Evolutionary conservation across 805 yeast species (phyloP).

Genomic region (Starmera caribaea): DNA sequence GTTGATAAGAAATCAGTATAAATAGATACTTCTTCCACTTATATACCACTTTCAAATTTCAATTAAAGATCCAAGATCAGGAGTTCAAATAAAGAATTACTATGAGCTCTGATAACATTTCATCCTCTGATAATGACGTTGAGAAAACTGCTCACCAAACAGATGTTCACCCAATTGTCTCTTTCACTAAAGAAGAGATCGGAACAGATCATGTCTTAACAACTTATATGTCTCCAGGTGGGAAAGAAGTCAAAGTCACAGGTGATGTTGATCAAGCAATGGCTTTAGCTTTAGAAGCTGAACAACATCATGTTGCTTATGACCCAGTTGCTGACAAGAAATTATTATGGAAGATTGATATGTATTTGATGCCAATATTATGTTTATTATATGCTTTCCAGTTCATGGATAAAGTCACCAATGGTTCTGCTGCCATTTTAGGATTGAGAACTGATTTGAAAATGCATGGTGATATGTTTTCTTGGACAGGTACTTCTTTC

Average conservation of each 20-base stretch:
- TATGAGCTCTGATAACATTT: too few species aligned
- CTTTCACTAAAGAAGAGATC: background rate
- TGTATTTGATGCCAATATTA: slow-evolving; percentile 27
- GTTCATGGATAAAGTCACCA: slow-evolving; percentile 32
- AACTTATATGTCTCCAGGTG: background rate
- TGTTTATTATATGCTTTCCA: slow-evolving; percentile 25
- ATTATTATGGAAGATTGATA: slow-evolving; percentile 29
- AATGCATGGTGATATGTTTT: slow-evolving; percentile 31
- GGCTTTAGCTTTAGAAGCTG: slow-evolving; percentile 7
- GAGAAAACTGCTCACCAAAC: background rate
- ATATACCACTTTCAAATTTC: too few species aligned
- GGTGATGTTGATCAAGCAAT: slow-evolving; percentile 15
- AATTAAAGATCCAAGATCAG: too few species aligned
- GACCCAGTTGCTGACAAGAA: slow-evolving; percentile 21
- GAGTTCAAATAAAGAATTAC: too few species aligned
- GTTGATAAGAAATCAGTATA: too few species aligned
- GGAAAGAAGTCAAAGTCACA: background rate
- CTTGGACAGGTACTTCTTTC: too few species aligned
- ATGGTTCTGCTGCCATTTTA: slow-evolving; percentile 33
- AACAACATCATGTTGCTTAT: slow-evolving; percentile 1
- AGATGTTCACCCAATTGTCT: too few species aligned
- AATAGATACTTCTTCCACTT: too few species aligned
- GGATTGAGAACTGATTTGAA: slow-evolving; percentile 29
- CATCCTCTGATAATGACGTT: too few species aligned
- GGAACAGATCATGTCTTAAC: background rate